A percentile compares a stretch with the other conserved stretches of the same genome.
phyloP scores from a whole-genome alignment of 805 yeast species.

The Sungouiozyma intestinalis region DNA sequence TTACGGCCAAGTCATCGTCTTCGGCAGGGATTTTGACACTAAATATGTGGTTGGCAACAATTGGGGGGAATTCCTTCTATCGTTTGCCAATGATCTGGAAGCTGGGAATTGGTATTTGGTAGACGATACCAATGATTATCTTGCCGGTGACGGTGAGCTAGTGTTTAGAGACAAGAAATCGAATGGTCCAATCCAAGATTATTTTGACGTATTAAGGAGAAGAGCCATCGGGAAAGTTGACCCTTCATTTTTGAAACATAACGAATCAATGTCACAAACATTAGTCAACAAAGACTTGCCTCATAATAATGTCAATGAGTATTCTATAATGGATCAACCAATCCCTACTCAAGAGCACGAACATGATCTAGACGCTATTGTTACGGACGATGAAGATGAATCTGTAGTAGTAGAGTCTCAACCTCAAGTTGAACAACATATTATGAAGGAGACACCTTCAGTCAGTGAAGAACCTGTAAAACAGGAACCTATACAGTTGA shows the following conservation, averaged over 20 bases:
- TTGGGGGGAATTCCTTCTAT: conserved; percentile 80
- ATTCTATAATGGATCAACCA: neutral
- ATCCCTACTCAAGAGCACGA: conserved; percentile 2
- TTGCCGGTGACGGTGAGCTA: conserved; percentile 64
- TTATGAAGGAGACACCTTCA: too few relatives aligned
- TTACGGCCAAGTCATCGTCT: conserved; percentile 86
- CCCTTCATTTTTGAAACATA: conserved; percentile 1
- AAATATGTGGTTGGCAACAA: conserved; percentile 78
- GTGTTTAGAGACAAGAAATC: conserved; percentile 54
- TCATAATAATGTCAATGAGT: conserved; percentile 1
- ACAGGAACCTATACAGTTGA: conserved; percentile 2
- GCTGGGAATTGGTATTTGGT: conserved; percentile 68
- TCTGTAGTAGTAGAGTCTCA: neutral
- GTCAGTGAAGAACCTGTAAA: too few relatives aligned
- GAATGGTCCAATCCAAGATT: conserved; percentile 36
- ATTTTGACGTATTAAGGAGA: conserved; percentile 31
- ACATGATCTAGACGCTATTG: conserved; percentile 6
- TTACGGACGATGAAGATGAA: conserved; percentile 7
- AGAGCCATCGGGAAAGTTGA: conserved; percentile 19
- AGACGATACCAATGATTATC: conserved; percentile 54
- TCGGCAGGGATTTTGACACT: conserved; percentile 89
- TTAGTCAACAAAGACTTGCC: neutral
- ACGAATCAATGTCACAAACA: conserved; percentile 1
- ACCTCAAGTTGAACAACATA: conserved; percentile 3
- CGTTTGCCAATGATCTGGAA: conserved; percentile 81